Evolutionary conservation across 768 basidiomycete genomes (phyloP).

Genomic region (Astraeus odoratus): DNA sequence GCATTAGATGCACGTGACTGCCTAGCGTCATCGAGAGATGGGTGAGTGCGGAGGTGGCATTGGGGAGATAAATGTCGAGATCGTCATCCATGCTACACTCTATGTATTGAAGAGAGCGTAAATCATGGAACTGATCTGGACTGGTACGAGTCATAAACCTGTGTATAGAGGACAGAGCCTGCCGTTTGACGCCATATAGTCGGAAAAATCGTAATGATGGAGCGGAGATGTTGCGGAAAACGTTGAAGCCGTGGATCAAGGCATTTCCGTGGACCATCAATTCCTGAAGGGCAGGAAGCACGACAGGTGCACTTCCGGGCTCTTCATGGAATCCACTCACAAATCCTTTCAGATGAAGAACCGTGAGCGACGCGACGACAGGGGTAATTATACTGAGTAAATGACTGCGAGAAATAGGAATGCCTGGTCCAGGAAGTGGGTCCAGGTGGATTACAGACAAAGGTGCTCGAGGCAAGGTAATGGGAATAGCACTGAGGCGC

Average conservation of each 20-base stretch:
- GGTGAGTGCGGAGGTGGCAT: constrained; percentile 27
- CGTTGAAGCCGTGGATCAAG: constrained; percentile 26
- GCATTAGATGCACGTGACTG: constrained; percentile 25
- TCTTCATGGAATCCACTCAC: constrained; percentile 28
- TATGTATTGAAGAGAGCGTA: constrained; percentile 27
- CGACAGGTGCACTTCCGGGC: constrained; percentile 25
- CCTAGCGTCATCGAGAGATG: constrained; percentile 29
- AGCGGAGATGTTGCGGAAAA: constrained; percentile 30
- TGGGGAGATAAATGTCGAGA: constrained; percentile 28
- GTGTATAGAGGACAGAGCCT: constrained; percentile 27
- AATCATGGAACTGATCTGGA: constrained; percentile 28
- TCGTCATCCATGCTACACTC: constrained; percentile 30
- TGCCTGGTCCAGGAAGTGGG: constrained; percentile 24
- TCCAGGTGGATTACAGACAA: constrained; percentile 30
- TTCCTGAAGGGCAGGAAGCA: constrained; percentile 24
- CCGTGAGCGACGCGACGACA: constrained; percentile 20
- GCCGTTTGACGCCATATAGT: constrained; percentile 21
- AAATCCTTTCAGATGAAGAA: constrained; percentile 26
- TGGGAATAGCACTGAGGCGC: constrained; percentile 28
- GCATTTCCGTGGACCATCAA: constrained; percentile 26
- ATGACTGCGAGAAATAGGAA: constrained; percentile 21
- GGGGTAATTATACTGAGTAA: constrained; percentile 25
- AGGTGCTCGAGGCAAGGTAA: constrained; percentile 22
- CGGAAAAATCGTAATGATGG: constrained; percentile 21
- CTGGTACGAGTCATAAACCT: constrained; percentile 29